Evolutionary conservation across 2,329 filamentous ascomycete species (phyloP), one percentile per base, ranked within the genome.

Genomic region (Erysiphe pulchra): DNA sequence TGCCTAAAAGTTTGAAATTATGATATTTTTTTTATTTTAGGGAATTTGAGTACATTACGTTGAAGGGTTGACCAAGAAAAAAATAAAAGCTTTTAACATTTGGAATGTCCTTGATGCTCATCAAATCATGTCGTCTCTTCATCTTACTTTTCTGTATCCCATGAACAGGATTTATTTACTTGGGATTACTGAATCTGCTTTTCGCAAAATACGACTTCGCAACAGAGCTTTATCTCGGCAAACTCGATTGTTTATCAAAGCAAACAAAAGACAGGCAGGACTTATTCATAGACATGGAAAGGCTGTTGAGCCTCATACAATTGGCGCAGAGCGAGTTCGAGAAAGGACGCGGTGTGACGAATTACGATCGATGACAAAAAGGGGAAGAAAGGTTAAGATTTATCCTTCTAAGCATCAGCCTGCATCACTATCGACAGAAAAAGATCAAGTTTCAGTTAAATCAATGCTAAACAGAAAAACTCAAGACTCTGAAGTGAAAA

Each of bases 251-350:
- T 64, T 68, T 48, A 56, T 62, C 3, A 63, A 59, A 4, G 58
- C 64, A 5, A 57, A 57, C 0, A 53, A 54, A 32, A 55, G 57
- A 45, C 59, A 65, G 54, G 57, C 67, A 48, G 53, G 57, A 17
- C 71, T 73, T 53, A 65, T 68, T 41, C 64, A 64, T 46, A 61
- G 74, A 45, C 70, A 73, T 55, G 74, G 74, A 40, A 77, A 72
- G 52, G 74, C 68, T 2, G 66, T 77, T 34, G 71, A 75, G 53
- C 73, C 72, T 11, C 54, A 62, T 6, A n/a, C 13, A 37, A 17
- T 37, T n/a, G 34, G 34, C 7, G 10, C 14, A n/a, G 17, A n/a
- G 34, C 12, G 18, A 2, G 30, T 13, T 14, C 24, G 13, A 36
- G 45, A 36, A 7, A 43, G 46, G 2, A 50, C 39, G 28, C 47